Evolutionary conservation across 2,329 filamentous ascomycete species (phyloP).

Genomic region (Cryphonectria naterciae): DNA sequence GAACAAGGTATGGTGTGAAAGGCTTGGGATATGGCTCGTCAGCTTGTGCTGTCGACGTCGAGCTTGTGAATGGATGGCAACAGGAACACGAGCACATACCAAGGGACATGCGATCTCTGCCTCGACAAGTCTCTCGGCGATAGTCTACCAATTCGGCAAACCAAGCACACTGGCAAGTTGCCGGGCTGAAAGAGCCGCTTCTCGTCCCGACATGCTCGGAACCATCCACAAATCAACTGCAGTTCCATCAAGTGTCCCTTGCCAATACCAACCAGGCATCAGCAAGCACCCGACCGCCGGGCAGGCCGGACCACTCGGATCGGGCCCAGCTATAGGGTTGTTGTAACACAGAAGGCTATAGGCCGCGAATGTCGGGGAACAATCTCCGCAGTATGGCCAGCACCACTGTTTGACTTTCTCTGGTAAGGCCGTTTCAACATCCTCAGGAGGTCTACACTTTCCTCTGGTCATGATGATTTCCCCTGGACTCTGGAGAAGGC

Average conservation of each 20-base stretch:
- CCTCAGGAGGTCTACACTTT: neutral
- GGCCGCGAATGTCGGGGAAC: neutral
- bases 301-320: slow-evolving; percentile 7
- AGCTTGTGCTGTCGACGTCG: neutral
- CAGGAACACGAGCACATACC: slow-evolving; percentile 4
- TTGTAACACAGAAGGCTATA: neutral
- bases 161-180: too few relatives aligned
- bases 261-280: slow-evolving; percentile 6
- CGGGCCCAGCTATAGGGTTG: neutral
- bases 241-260: slow-evolving; percentile 19
- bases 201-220: slow-evolving; percentile 6
- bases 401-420: neutral
- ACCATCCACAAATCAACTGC: slow-evolving; percentile 17
- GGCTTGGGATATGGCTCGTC: neutral
- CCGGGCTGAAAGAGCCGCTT: slow-evolving; percentile 9
- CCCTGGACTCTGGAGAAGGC: neutral
- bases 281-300: slow-evolving; percentile 9
- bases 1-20: neutral
- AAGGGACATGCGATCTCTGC: neutral
- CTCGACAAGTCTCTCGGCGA: neutral
- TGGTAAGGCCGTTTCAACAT: too few relatives aligned
- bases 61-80: neutral
- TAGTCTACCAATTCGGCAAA: neutral
- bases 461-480: neutral
- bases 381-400: neutral